phyloP scores from a whole-genome alignment of 371 early-diverging fungal genomes.

The Apophysomyces trapeziformis region DNA sequence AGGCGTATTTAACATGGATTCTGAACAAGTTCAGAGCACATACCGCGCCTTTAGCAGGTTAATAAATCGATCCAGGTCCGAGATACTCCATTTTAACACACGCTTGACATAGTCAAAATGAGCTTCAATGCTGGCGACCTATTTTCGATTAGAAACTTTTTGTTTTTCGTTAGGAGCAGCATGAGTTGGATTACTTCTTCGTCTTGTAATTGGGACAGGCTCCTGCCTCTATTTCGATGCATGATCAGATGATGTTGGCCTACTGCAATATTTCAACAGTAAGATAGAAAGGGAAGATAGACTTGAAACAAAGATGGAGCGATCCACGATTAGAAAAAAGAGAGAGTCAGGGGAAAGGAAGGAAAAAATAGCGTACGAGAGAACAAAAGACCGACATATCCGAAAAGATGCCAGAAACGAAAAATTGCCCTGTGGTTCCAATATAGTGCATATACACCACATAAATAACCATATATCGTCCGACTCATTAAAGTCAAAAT shows the following conservation, averaged over 20 bases:
- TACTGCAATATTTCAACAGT: not conserved
- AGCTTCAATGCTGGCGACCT: conserved; percentile 43
- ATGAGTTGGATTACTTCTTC: conserved; percentile 17
- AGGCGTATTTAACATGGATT: not conserved
- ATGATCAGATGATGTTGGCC: conserved; percentile 10
- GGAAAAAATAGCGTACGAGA: not conserved
- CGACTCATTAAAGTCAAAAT: too few species aligned
- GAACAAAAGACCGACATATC: conserved; percentile 2
- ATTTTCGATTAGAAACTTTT: not conserved
- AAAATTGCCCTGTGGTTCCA: not conserved
- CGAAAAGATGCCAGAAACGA: conserved; percentile 3
- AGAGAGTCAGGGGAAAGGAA: conserved; percentile 3
- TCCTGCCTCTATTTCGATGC: conserved; percentile 24
- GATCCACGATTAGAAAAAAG: not conserved
- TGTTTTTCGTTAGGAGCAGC: not conserved
- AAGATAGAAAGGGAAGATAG: not conserved
- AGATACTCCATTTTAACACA: conserved; percentile 48
- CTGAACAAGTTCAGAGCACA: not conserved
- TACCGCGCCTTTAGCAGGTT: conserved; percentile 45
- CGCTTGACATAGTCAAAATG: conserved; percentile 45
- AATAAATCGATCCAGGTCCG: conserved; percentile 47
- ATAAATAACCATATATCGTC: too few species aligned
- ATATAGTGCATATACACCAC: too few species aligned
- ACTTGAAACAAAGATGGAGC: not conserved
- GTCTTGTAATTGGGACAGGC: conserved; percentile 25